Conservation (phyloP, 352 stramenopile genomes). For the Pythium aphanidermatum region DNA sequence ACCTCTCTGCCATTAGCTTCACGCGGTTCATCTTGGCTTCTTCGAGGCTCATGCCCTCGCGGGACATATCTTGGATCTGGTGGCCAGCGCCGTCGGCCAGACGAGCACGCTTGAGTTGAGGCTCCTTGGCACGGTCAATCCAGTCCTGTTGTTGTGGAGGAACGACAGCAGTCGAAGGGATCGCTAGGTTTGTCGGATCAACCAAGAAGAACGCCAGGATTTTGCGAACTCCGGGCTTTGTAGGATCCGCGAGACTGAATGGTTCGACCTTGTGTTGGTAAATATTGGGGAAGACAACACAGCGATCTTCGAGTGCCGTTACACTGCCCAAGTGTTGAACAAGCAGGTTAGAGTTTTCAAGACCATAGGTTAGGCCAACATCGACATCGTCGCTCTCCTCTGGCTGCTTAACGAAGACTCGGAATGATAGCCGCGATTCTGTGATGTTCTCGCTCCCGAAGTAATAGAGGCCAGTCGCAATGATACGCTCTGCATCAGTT, state of each 20-base stretch:
- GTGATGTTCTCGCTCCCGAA: slow-evolving; percentile 26
- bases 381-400: slow-evolving; percentile 7
- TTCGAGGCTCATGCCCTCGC: slow-evolving; percentile 4
- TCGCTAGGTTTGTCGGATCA: slow-evolving; percentile 8
- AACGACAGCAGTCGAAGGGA: slow-evolving; percentile 20
- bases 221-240: slow-evolving; percentile 15
- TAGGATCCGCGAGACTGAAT: slow-evolving; percentile 17
- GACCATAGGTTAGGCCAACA: slow-evolving; percentile 10
- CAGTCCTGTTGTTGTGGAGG: slow-evolving; percentile 28
- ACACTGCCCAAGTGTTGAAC: slow-evolving; percentile 18
- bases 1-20: slow-evolving; percentile 1
- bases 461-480: slow-evolving; percentile 27
- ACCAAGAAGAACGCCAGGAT: slow-evolving; percentile 32
- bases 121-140: not conserved
- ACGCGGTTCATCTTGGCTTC: not conserved
- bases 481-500: slow-evolving; percentile 20
- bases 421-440: slow-evolving; percentile 19
- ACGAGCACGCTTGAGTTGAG: not conserved
- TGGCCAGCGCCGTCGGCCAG: not conserved
- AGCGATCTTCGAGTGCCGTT: slow-evolving; percentile 10
- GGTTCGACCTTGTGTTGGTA: slow-evolving; percentile 23
- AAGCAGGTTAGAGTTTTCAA: not conserved
- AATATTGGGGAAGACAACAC: slow-evolving; percentile 26
- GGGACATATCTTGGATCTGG: not conserved
- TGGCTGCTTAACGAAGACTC: slow-evolving; percentile 7